phyloP scores from a whole-genome alignment of 2,329 filamentous ascomycete species.

The Colletotrichum lindemuthianum region DNA sequence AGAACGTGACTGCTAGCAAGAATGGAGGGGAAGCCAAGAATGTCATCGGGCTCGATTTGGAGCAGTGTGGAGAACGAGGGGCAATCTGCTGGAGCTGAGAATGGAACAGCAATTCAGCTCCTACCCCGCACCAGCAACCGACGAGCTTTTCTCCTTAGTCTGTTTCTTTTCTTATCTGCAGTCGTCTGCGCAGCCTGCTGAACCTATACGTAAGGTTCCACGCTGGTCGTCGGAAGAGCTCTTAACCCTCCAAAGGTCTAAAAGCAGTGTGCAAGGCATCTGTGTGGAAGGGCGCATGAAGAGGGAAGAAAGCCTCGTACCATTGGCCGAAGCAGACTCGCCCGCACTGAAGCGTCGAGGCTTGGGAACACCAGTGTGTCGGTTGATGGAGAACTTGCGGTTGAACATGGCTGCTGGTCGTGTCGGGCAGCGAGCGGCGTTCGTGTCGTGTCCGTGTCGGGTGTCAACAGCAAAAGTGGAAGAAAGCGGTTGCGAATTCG shows the following conservation, averaged over 20 bases:
- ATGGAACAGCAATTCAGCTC: conserved; percentile 24
- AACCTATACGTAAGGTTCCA: too few relatives aligned
- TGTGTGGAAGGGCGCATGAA: neutral
- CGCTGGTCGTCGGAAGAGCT: too few relatives aligned
- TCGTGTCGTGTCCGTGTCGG: too few relatives aligned
- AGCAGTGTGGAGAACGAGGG: conserved; percentile 35
- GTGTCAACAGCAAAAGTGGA: neutral
- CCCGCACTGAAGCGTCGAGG: conserved; percentile 68
- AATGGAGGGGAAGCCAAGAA: conserved; percentile 26
- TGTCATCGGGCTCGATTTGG: conserved; percentile 31
- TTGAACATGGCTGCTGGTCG: conserved; percentile 54
- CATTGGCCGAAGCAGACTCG: conserved; percentile 57
- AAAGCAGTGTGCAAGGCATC: neutral
- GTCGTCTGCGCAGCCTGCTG: neutral
- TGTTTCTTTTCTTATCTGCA: neutral
- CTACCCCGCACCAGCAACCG: conserved; percentile 31
- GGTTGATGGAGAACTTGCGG: conserved; percentile 75
- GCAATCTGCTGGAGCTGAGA: conserved; percentile 25
- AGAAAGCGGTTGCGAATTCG: too few relatives aligned
- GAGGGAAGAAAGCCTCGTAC: conserved; percentile 4
- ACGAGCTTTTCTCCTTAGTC: conserved; percentile 26
- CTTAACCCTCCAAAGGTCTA: neutral
- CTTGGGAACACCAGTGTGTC: conserved; percentile 70
- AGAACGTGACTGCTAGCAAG: neutral
- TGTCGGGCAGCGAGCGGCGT: neutral